Percentiles rank a stretch among this genome's conserved stretches.
phyloP scores from a whole-genome alignment of 1,139 yeast genomes.

The Pichia sp. region DNA sequence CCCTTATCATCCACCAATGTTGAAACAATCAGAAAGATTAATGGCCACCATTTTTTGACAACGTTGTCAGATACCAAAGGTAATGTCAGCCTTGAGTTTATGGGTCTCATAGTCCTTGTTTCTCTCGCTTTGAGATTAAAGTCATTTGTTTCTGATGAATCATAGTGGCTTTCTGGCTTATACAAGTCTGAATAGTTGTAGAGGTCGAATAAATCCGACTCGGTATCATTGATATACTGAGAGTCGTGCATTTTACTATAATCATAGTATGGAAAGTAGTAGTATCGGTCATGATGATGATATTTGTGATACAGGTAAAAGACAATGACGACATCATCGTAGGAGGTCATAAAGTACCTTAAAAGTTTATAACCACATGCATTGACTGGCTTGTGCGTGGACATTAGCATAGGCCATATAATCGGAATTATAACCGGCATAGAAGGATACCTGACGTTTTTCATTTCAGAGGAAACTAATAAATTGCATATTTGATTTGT shows the following conservation, averaged over 20 bases:
- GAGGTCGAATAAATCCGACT: slow-evolving; percentile 7
- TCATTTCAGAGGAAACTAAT: not conserved
- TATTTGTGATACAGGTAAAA: slow-evolving; percentile 10
- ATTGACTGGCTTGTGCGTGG: slow-evolving; percentile 3
- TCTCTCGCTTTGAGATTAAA: not conserved
- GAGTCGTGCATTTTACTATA: slow-evolving; percentile 5
- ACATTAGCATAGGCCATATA: slow-evolving; percentile 14
- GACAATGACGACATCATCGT: slow-evolving; percentile 9
- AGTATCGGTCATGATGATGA: slow-evolving; percentile 10
- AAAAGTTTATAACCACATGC: slow-evolving; percentile 15
- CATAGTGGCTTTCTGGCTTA: not conserved
- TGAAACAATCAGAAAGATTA: slow-evolving; percentile 3
- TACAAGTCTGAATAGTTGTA: slow-evolving; percentile 5
- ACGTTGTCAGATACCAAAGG: not conserved
- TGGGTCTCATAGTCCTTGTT: not conserved
- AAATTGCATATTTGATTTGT: slow-evolving; percentile 10
- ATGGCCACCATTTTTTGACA: slow-evolving; percentile 10
- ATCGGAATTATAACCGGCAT: slow-evolving; percentile 6
- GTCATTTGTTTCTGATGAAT: not conserved
- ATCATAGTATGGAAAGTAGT: slow-evolving; percentile 9
- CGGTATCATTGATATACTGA: not conserved
- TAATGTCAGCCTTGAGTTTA: not conserved
- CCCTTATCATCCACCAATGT: slow-evolving; percentile 30
- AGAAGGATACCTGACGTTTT: not conserved
- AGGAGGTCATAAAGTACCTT: slow-evolving; percentile 2